phyloP scores from a whole-genome alignment of 805 yeast genomes.

The Ogataea populi-albae region DNA sequence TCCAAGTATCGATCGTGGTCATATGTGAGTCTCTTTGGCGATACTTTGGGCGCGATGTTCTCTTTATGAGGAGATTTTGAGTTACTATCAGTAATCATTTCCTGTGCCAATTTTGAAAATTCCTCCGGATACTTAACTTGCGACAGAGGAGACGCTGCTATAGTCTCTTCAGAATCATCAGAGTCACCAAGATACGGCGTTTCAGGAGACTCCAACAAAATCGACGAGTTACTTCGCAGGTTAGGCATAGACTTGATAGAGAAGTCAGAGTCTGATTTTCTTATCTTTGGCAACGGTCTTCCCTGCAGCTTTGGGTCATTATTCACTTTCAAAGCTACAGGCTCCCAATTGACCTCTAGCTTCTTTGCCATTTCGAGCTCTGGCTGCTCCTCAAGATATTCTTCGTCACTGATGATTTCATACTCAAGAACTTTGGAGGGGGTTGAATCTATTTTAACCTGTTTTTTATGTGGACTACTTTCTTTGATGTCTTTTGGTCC shows the following conservation, averaged over 20 bases:
- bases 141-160: conserved; percentile 24
- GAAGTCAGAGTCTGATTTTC: conserved; percentile 32
- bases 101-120: conserved; percentile 25
- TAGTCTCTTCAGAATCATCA: conserved; percentile 32
- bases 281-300: conserved; percentile 37
- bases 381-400: conserved; percentile 11
- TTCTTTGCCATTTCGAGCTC: conserved; percentile 14
- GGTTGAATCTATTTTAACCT: conserved; percentile 37
- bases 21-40: conserved; percentile 13
- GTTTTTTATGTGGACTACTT: conserved; percentile 32
- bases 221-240: conserved; percentile 20
- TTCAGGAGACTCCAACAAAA: conserved; percentile 22
- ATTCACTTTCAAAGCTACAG: conserved; percentile 18
- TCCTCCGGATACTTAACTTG: conserved; percentile 11
- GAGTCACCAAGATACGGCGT: conserved; percentile 10
- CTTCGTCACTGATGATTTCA: conserved; percentile 26
- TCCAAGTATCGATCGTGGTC: conserved; percentile 32
- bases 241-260: conserved; percentile 34
- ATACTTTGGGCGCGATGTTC: no score
- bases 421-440: conserved; percentile 39
- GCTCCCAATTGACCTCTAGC: conserved; percentile 28
- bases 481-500: conserved; percentile 18
- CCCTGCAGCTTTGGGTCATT: conserved; percentile 7
- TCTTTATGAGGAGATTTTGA: no score
- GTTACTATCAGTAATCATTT: conserved; percentile 26